Conservation (phyloP, 1,139 yeast species). For the Taphrina communis region DNA sequence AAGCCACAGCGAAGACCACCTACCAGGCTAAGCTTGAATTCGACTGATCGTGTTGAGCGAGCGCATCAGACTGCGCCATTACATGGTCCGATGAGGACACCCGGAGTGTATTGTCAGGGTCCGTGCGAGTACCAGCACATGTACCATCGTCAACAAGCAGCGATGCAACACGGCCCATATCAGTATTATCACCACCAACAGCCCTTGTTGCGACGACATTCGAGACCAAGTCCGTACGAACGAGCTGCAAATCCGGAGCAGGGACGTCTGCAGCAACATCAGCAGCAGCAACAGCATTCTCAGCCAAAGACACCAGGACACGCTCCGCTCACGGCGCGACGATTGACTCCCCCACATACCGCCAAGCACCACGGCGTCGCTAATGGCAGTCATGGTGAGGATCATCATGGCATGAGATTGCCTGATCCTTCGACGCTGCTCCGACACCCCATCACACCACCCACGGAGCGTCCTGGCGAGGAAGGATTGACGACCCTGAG, state of each 20-base stretch:
- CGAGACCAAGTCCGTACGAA: slow-evolving; percentile 18
- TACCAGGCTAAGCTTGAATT: background rate
- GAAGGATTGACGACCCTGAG: slow-evolving; percentile 15
- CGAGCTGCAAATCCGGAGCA: background rate
- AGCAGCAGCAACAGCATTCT: background rate
- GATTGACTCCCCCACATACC: slow-evolving; percentile 8
- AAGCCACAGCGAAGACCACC: background rate
- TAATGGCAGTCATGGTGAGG: too few relatives aligned
- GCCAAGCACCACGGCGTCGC: background rate
- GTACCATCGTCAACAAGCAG: slow-evolving; percentile 6
- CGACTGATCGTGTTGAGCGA: slow-evolving; percentile 3
- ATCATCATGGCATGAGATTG: background rate
- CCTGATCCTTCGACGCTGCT: background rate
- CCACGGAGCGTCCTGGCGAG: background rate
- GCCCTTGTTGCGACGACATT: slow-evolving; percentile 11
- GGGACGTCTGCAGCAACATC: background rate
- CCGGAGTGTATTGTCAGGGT: background rate
- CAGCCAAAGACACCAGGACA: slow-evolving; percentile 3
- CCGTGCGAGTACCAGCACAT: slow-evolving; percentile 9
- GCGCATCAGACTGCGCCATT: slow-evolving; percentile 15
- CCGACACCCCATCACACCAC: slow-evolving; percentile 18
- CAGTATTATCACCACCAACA: slow-evolving; percentile 15
- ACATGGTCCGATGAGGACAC: background rate
- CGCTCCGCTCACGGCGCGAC: background rate
- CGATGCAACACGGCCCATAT: background rate